phyloP scores from a whole-genome alignment of 192 early-diverging fungal species.

The Backusella luteola region DNA sequence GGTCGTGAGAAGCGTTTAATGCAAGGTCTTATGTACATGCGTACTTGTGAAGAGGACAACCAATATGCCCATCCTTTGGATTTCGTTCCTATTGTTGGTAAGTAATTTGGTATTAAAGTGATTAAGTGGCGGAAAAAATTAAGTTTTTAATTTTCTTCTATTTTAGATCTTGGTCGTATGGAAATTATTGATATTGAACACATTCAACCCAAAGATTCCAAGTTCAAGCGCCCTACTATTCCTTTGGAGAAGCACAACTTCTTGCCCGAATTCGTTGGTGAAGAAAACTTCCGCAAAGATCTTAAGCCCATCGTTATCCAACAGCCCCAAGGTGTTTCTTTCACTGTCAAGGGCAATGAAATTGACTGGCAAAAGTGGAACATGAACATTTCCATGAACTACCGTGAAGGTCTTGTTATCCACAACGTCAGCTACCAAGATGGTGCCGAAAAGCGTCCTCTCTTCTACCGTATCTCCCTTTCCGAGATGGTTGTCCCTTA shows the following conservation, averaged over 20 bases:
- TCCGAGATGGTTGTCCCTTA: slow-evolving; percentile 45
- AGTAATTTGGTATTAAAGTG: slow-evolving; percentile 4
- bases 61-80: slow-evolving; percentile 44
- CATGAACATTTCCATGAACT: slow-evolving; percentile 42
- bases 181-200: slow-evolving; percentile 38
- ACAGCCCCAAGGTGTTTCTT: slow-evolving; percentile 42
- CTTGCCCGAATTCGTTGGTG: slow-evolving; percentile 39
- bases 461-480: slow-evolving; percentile 42
- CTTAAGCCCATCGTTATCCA: slow-evolving; percentile 39
- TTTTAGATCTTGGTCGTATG: slow-evolving; percentile 30
- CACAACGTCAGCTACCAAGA: slow-evolving; percentile 41
- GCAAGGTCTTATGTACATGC: slow-evolving; percentile 41
- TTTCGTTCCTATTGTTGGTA: slow-evolving; percentile 41
- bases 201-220: slow-evolving; percentile 32
- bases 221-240: slow-evolving; percentile 38
- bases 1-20: slow-evolving; percentile 29
- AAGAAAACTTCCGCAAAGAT: slow-evolving; percentile 36
- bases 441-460: slow-evolving; percentile 35
- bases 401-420: slow-evolving; percentile 41
- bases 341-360: slow-evolving; percentile 37
- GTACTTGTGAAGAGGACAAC: slow-evolving; percentile 39
- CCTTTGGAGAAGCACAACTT: slow-evolving; percentile 38
- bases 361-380: slow-evolving; percentile 48
- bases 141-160: neutral
- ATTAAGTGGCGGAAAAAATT: neutral